Percentiles rank a stretch among this genome's conserved stretches.
Conservation (phyloP, 176 grass and related monocot species). For the Raddia distichophylla region DNA sequence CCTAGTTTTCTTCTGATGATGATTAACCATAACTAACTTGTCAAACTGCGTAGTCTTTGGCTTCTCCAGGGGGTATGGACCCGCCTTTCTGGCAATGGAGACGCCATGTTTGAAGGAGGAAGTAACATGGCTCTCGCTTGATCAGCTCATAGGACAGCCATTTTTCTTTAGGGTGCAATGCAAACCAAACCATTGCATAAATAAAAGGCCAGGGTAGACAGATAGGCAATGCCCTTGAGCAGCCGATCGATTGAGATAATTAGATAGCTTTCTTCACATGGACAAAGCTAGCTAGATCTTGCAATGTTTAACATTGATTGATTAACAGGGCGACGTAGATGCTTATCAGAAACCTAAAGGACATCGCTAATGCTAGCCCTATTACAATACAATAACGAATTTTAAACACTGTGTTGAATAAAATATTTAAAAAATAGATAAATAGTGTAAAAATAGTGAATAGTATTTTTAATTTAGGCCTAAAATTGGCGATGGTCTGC, state of each 20-base stretch:
- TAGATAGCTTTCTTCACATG: slow-evolving; percentile 49
- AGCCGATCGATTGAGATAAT: background rate
- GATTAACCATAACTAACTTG: slow-evolving; percentile 36
- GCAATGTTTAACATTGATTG: background rate
- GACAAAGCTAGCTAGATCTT: slow-evolving; percentile 29
- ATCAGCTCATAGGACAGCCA: background rate
- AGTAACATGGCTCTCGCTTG: slow-evolving; percentile 41
- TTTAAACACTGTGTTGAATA: no score
- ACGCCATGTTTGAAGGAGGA: slow-evolving; percentile 35
- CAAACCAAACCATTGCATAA: slow-evolving; percentile 42
- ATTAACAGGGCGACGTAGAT: background rate
- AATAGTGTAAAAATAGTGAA: no score
- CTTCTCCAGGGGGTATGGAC: slow-evolving; percentile 19
- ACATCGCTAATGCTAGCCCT: no score
- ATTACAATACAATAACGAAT: no score
- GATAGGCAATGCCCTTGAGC: slow-evolving; percentile 19
- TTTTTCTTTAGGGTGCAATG: slow-evolving; percentile 29
- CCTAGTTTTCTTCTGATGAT: background rate
- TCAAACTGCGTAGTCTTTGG: slow-evolving; percentile 28
- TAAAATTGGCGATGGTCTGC: no score
- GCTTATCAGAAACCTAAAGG: slow-evolving; percentile 1
- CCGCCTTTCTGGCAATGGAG: slow-evolving; percentile 23
- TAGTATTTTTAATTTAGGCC: no score
- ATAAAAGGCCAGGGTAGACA: background rate
- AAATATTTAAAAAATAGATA: no score